A percentile compares a stretch with the other conserved stretches of the same genome.
phyloP scores from a whole-genome alignment of 2,329 filamentous ascomycete species.

The Lomentospora prolificans region DNA sequence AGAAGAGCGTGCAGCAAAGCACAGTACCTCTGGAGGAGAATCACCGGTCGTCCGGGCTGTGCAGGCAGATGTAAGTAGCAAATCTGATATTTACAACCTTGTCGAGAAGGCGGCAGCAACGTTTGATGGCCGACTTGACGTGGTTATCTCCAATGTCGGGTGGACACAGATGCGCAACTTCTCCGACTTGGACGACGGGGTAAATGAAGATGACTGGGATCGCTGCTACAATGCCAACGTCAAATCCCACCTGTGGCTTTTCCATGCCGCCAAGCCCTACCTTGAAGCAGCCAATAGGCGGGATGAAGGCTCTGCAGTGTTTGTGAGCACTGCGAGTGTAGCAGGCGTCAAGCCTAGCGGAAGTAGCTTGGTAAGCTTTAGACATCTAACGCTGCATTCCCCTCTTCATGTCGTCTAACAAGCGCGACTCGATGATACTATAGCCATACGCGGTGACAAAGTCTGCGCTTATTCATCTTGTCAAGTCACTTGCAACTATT shows the following conservation, averaged over 20 bases:
- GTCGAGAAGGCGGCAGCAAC: slow-evolving; percentile 46
- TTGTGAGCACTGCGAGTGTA: slow-evolving; percentile 6
- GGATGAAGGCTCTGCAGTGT: slow-evolving; percentile 18
- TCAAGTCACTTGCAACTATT: slow-evolving; percentile 1
- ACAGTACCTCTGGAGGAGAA: slow-evolving; percentile 20
- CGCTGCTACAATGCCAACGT: slow-evolving; percentile 39
- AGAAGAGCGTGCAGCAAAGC: slow-evolving; percentile 21
- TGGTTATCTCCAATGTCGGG: slow-evolving; percentile 62
- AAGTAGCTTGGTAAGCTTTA: slow-evolving; percentile 3
- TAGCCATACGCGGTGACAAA: not conserved
- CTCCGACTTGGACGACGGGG: slow-evolving; percentile 32
- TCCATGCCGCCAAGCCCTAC: slow-evolving; percentile 30
- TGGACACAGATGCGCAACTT: slow-evolving; percentile 36
- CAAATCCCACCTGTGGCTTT: slow-evolving; percentile 37
- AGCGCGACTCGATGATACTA: not conserved
- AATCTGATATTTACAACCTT: slow-evolving; percentile 46
- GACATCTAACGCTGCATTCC: not conserved
- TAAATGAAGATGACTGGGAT: slow-evolving; percentile 37
- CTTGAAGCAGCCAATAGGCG: slow-evolving; percentile 32
- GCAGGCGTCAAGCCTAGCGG: slow-evolving; percentile 6
- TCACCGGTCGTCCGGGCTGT: slow-evolving; percentile 28
- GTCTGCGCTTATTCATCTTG: slow-evolving; percentile 1
- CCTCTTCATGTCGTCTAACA: no score
- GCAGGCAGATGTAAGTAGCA: slow-evolving; percentile 54
- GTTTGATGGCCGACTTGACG: slow-evolving; percentile 56